A percentile compares a stretch with the other conserved stretches of the same genome.
phyloP scores from a whole-genome alignment of 306 rosid genomes.

The Trifolium subterraneum region DNA sequence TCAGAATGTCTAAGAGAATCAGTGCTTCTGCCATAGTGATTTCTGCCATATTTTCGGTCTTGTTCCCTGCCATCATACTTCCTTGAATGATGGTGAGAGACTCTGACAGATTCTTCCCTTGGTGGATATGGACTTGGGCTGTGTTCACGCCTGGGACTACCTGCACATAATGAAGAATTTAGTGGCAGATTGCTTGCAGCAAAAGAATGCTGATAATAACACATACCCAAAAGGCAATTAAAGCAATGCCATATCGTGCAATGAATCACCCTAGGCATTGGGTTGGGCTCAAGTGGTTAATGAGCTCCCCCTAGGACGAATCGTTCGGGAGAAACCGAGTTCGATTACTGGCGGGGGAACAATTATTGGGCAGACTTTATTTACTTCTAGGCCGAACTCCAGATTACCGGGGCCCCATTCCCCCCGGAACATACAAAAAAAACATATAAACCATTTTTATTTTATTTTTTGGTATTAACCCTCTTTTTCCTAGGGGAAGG shows the following conservation, averaged over 20 bases:
- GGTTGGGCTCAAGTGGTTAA: too few relatives aligned
- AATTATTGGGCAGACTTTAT: too few relatives aligned
- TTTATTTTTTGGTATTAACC: too few relatives aligned
- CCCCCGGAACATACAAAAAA: too few relatives aligned
- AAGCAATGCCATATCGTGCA: slow-evolving; percentile 5
- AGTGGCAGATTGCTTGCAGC: slow-evolving; percentile 8
- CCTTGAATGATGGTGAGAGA: slow-evolving; percentile 56
- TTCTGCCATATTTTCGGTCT: slow-evolving; percentile 60
- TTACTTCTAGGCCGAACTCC: too few relatives aligned
- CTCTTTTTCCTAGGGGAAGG: too few relatives aligned
- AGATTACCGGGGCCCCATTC: too few relatives aligned
- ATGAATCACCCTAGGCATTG: too few relatives aligned
- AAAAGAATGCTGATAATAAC: slow-evolving; percentile 3
- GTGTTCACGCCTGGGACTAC: slow-evolving; percentile 61
- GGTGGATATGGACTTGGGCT: slow-evolving; percentile 60
- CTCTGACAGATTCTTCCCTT: slow-evolving; percentile 54
- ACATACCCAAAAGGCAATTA: slow-evolving; percentile 3
- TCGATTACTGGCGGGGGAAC: too few relatives aligned
- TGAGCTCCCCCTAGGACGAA: too few relatives aligned
- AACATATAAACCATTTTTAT: background rate
- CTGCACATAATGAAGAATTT: slow-evolving; percentile 50
- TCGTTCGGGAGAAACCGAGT: too few relatives aligned
- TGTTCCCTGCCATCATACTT: slow-evolving; percentile 62
- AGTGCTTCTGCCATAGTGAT: slow-evolving; percentile 57
- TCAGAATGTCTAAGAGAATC: slow-evolving; percentile 72